Base-by-base conservation (phyloP, 495 filamentous ascomycete species). In the Aspergillus biplanus region DNA sequence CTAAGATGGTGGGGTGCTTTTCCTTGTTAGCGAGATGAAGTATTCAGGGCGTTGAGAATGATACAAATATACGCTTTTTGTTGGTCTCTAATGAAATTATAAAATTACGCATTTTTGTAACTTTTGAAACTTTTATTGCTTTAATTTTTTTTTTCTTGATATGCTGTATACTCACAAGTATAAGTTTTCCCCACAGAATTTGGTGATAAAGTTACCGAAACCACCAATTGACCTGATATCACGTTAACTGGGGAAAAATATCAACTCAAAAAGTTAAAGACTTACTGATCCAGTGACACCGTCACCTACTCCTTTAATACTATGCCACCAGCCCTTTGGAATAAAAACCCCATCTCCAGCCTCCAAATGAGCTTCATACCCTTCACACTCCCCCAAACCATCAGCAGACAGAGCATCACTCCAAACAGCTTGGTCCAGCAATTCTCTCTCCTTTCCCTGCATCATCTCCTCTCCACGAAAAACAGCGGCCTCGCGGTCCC, bases 321-420 rank as follows among this genome's bases (percentile, higher is more conserved):
- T 92, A 83, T 99, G 95, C 95, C 95, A 99, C 92, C 93, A 99
- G 12, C 92, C 92, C 62, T 85, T 87, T 0, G 94, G 95, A 59
- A 99, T 93, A 71, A 94, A 97, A 48, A 98, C 61, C 0, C 81
- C 87, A 80, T 97, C 93, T 0, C 90, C 88, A 13, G 82, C 75
- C 3, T 74, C 71, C 35, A 97, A 67, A n/a, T 67, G 59, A 11
- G 82, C 88, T 65, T 95, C 87, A 64, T 76, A 81, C 5, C 81
- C 82, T 34, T 68, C 63, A 67, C 71, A 65, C 3, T 65, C 74
- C 4, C 58, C 69, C 31, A 65, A 62, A 34, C 64, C 62, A 1
- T 63, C 61, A 34, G 46, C 64, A 18, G 35, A 53, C 18, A 56
- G 46, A n/a, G 27, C 54, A 63, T 76, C 68, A 2, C 75, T 79